Evolutionary conservation across 495 filamentous ascomycete genomes (phyloP), one percentile per base, ranked within the genome.

Genomic region (Hypoxylon lienhwacheense): DNA sequence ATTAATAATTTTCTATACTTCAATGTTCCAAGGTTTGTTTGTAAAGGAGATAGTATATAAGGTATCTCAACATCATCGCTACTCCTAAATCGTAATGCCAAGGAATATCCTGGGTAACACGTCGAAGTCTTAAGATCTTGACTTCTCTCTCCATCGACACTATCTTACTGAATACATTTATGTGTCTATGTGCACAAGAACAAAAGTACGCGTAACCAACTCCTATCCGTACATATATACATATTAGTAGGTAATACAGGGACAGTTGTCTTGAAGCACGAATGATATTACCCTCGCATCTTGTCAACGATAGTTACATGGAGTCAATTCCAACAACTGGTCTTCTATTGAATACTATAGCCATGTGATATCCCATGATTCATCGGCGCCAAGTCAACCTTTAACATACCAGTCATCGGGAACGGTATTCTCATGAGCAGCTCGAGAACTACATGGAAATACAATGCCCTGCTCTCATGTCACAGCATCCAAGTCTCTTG

Each of bases 251-350:
- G 46, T 61, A 42, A 28, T 35, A 55, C 51, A 24, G 17, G 12
- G 26, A 50, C 42, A 52, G 11, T 17, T 53, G 45, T 46, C 45
- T 45, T 22, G 31, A 47, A 49, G 39, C 32, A 49, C 50, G 19
- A 53, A 55, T 60, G 49, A 55, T 60, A 28, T 44, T 20, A 59
- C 56, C 44, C 45, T 49, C 43, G 46, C 39, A 35, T 14, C 7
- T 1, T 11, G 6, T 7, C 17, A 11, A 19, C 11, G 26, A 32
- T 7, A 22, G 15, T 5, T 25, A 41, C n/a, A n/a, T n/a, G n/a
- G n/a, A 35, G 26, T 4, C 11, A 19, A 31, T 32, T 20, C 25
- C 32, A 45, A 45, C 26, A 31, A 43, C 37, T 24, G 10, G 0
- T 41, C 19, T 28, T 28, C 5, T 31, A 20, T 20, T 32, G 12